Evolutionary conservation across 495 filamentous ascomycete genomes (phyloP).

Genomic region (Aspergillus ellipticus): DNA sequence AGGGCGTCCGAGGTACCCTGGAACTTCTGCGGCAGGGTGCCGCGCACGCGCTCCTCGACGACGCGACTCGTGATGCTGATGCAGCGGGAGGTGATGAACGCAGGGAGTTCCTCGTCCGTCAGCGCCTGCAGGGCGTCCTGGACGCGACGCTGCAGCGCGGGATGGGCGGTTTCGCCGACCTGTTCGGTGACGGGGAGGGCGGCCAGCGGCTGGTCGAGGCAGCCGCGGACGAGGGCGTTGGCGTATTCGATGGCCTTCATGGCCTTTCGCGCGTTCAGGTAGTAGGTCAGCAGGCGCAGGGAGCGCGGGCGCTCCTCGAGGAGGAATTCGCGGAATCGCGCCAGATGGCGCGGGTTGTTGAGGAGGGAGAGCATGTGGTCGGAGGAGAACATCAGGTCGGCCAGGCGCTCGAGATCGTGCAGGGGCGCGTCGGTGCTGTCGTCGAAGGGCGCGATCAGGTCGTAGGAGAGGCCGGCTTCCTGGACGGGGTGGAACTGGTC

Average conservation of each 20-base stretch:
- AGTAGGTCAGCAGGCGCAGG: constrained; percentile 60
- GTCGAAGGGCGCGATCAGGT: constrained; percentile 29
- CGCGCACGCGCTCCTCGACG: constrained; percentile 33
- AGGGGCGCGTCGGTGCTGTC: constrained; percentile 25
- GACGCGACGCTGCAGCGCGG: constrained; percentile 55
- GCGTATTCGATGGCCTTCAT: constrained; percentile 69
- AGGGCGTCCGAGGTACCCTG: constrained; percentile 62
- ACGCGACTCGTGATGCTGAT: constrained; percentile 35
- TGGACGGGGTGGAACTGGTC: constrained; percentile 28
- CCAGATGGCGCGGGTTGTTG: constrained; percentile 63
- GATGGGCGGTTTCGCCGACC: constrained; percentile 46
- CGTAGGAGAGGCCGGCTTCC: constrained; percentile 25
- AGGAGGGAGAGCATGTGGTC: constrained; percentile 59
- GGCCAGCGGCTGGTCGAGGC: constrained; percentile 30
- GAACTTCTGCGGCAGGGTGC: constrained; percentile 38
- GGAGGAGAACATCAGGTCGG: constrained; percentile 60
- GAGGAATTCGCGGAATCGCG: constrained; percentile 61
- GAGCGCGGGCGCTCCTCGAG: constrained; percentile 69
- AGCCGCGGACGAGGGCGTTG: constrained; percentile 54
- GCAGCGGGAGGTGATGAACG: constrained; percentile 55
- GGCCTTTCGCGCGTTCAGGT: constrained; percentile 62
- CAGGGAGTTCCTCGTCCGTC: constrained; percentile 63
- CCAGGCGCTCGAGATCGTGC: constrained; percentile 52
- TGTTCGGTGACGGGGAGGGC: constrained; percentile 38
- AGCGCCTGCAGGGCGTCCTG: constrained; percentile 55